phyloP scores from a whole-genome alignment of 805 yeast species.

The Torulaspora gathmanii region DNA sequence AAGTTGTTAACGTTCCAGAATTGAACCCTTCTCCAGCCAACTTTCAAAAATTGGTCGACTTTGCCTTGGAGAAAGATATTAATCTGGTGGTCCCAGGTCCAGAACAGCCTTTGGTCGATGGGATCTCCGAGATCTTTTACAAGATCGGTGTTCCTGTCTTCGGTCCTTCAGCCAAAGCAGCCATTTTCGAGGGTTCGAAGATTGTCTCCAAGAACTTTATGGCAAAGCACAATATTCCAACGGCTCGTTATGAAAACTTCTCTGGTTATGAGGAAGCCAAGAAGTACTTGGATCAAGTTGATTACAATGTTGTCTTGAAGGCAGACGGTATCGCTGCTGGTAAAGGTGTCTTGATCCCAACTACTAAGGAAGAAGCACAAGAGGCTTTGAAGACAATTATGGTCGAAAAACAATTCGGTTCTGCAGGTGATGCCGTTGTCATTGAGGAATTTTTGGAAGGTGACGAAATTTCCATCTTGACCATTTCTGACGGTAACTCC shows the following conservation, averaged over 20 bases:
- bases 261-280: constrained; percentile 70
- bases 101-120: constrained; percentile 98
- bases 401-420: constrained; percentile 84
- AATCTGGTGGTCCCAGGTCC: constrained; percentile 93
- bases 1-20: constrained; percentile 60
- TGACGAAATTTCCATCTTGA: constrained; percentile 89
- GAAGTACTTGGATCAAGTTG: constrained; percentile 57
- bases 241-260: constrained; percentile 86
- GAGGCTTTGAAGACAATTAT: constrained; percentile 81
- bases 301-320: constrained; percentile 82
- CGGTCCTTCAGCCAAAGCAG: constrained; percentile 92
- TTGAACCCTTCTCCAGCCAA: constrained; percentile 63
- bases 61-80: constrained; percentile 64
- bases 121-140: constrained; percentile 67
- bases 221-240: constrained; percentile 88
- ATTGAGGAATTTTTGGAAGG: constrained; percentile 96
- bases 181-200: constrained; percentile 94
- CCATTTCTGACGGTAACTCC: constrained; percentile 91
- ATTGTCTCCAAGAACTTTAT: constrained; percentile 90
- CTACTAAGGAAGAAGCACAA: constrained; percentile 74
- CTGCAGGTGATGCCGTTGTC: constrained; percentile 92
- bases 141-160: constrained; percentile 90
- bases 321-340: constrained; percentile 99
- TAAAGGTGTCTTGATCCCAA: constrained; percentile 94
- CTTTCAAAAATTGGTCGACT: constrained; percentile 63